A percentile compares a stretch with the other conserved stretches of the same genome.
These are phyloP conservation scores for Globisporangium apiculatum DNA, from an alignment of 352 stramenopile genomes.

Conservation along the genomic window DNA sequence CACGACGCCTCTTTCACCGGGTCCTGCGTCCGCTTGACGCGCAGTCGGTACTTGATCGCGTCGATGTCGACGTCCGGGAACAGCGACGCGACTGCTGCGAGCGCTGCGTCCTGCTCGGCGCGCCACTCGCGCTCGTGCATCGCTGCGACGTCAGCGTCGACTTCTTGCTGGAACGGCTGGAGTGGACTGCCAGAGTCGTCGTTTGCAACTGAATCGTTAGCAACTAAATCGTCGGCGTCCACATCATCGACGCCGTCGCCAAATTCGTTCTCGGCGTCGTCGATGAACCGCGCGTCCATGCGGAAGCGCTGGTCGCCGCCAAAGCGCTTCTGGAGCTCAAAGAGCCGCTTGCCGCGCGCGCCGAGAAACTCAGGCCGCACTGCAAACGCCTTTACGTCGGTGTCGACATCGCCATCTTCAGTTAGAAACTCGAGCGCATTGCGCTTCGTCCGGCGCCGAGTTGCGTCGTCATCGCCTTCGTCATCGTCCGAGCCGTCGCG, in stretches of 20 bases:
- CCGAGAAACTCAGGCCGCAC: constrained; percentile 69
- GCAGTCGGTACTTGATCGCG: constrained; percentile 44
- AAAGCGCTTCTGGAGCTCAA: constrained; percentile 81
- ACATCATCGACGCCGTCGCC: constrained; percentile 22
- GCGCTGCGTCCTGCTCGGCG: constrained; percentile 38
- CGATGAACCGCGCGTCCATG: constrained; percentile 70
- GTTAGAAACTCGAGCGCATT: constrained; percentile 14
- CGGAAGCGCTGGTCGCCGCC: constrained; percentile 71
- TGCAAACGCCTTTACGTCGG: constrained; percentile 36
- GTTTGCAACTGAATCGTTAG: constrained; percentile 7
- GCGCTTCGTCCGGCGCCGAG: not conserved
- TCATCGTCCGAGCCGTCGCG: constrained; percentile 50
- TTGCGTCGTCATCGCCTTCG: constrained; percentile 18
- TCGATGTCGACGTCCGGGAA: constrained; percentile 68
- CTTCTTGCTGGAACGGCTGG: constrained; percentile 45
- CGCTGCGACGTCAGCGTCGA: constrained; percentile 25
- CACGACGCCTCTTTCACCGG: constrained; percentile 68
- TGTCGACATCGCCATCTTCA: constrained; percentile 18
- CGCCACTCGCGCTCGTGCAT: constrained; percentile 33
- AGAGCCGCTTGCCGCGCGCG: constrained; percentile 59
- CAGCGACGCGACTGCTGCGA: constrained; percentile 47
- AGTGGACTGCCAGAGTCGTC: constrained; percentile 10
- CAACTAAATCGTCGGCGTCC: constrained; percentile 16
- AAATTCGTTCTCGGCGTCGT: constrained; percentile 56
- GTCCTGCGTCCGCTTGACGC: constrained; percentile 40